phyloP scores from a whole-genome alignment of 148 eudicot genomes.

The Vaccinium corymbosum region DNA sequence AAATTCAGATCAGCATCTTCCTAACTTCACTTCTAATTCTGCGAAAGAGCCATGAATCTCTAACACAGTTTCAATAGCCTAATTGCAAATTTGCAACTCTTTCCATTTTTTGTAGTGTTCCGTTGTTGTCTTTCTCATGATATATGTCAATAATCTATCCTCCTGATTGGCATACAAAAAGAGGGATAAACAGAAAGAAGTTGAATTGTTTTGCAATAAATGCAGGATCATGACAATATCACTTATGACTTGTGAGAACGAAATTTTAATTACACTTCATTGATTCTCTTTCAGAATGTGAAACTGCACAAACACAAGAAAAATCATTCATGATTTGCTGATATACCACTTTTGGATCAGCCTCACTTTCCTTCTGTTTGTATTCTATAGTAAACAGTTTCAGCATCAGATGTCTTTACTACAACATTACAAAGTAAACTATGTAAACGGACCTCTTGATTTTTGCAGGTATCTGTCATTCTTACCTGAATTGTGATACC shows the following conservation, averaged over 20 bases:
- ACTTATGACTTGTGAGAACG: background rate
- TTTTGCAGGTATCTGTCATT: conserved; percentile 7
- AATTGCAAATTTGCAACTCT: background rate
- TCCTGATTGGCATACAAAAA: background rate
- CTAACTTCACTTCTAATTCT: background rate
- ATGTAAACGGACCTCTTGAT: background rate
- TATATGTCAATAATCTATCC: background rate
- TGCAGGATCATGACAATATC: background rate
- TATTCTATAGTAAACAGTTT: background rate
- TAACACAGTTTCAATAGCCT: background rate
- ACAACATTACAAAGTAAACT: background rate
- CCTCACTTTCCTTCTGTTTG: background rate
- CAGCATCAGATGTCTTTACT: background rate
- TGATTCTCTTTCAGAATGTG: conserved; percentile 3
- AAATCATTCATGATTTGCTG: background rate
- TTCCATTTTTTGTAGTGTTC: no score
- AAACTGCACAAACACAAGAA: background rate
- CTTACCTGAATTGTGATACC: background rate
- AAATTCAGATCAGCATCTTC: background rate
- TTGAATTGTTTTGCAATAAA: background rate
- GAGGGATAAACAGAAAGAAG: background rate
- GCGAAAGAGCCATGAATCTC: background rate
- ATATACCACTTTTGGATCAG: conserved; percentile 18
- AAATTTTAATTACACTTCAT: conserved; percentile 7
- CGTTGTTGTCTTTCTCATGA: background rate